Evolutionary conservation across 2,329 filamentous ascomycete species (phyloP).

Genomic region (Rutstroemia sp.): DNA sequence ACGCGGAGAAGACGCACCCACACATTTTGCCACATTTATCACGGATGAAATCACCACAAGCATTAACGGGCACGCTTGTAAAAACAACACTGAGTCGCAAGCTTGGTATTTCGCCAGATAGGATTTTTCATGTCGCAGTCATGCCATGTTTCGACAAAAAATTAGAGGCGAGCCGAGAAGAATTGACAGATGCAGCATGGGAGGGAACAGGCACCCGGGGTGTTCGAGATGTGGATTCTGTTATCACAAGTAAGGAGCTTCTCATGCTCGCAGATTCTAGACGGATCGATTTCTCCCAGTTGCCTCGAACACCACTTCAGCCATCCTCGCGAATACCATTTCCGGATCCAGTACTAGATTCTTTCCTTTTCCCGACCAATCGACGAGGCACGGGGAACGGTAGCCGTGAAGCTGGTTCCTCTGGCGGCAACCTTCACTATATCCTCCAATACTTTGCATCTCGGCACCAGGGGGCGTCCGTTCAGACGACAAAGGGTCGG

Average conservation of each 20-base stretch:
- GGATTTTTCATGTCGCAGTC: conserved; percentile 89
- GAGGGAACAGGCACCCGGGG: conserved; percentile 43
- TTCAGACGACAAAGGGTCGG: conserved; percentile 67
- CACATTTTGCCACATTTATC: conserved; percentile 89
- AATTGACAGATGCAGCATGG: conserved; percentile 81
- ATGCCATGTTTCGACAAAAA: conserved; percentile 99
- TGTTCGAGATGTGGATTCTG: conserved; percentile 89
- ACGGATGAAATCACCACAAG: conserved; percentile 87
- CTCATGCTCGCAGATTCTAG: conserved; percentile 81
- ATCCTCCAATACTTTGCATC: conserved; percentile 70
- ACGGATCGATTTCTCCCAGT: conserved; percentile 64
- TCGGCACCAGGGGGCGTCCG: conserved; percentile 61
- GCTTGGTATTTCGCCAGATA: conserved; percentile 64
- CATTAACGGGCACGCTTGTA: conserved; percentile 79
- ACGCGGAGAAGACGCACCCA: conserved; percentile 96
- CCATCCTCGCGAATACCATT: conserved; percentile 47
- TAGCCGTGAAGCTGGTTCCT: conserved; percentile 61
- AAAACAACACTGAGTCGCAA: conserved; percentile 75
- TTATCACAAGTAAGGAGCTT: conserved; percentile 93
- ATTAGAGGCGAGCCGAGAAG: conserved; percentile 86
- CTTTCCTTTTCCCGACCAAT: conserved; percentile 64
- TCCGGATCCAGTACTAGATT: conserved; percentile 62
- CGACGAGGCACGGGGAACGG: conserved; percentile 34
- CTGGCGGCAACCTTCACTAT: conserved; percentile 83
- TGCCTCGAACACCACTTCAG: conserved; percentile 54